A percentile compares a stretch with the other conserved stretches of the same genome.
These are phyloP conservation scores for Myxozyma sirexii DNA, from an alignment of 805 yeast genomes.

Conservation along the genomic window DNA sequence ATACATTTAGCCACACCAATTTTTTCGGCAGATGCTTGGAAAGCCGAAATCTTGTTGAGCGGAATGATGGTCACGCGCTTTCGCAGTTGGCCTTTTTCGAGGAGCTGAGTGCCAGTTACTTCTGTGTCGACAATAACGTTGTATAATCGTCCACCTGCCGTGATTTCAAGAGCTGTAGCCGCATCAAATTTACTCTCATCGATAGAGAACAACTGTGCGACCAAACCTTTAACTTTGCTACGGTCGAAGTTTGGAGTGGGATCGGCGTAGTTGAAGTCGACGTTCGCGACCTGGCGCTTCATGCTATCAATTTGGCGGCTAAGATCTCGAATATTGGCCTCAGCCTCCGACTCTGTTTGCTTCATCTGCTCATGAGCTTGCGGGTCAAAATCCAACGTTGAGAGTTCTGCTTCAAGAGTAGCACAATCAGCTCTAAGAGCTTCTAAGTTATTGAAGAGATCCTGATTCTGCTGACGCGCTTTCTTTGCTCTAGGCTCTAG, in stretches of 20 bases:
- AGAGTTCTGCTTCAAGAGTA: constrained; percentile 25
- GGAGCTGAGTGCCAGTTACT: constrained; percentile 75
- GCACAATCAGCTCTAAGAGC: constrained; percentile 43
- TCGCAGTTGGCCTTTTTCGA: constrained; percentile 75
- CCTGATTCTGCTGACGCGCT: constrained; percentile 56
- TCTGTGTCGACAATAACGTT: constrained; percentile 91
- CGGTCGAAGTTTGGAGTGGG: constrained; percentile 67
- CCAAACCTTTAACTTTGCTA: constrained; percentile 77
- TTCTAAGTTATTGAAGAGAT: constrained; percentile 50
- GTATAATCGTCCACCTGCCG: constrained; percentile 90
- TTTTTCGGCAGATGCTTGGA: constrained; percentile 54
- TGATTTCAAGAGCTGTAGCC: constrained; percentile 83
- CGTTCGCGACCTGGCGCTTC: constrained; percentile 65
- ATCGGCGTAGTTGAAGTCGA: constrained; percentile 71
- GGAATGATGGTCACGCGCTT: constrained; percentile 92
- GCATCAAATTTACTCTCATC: constrained; percentile 58
- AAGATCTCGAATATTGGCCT: constrained; percentile 48
- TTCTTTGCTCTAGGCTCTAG: constrained; percentile 53
- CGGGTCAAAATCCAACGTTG: constrained; percentile 50
- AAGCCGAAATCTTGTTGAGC: constrained; percentile 75
- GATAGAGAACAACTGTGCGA: constrained; percentile 78
- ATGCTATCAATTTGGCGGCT: constrained; percentile 55
- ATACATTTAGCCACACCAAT: constrained; percentile 69
- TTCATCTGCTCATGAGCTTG: constrained; percentile 33
- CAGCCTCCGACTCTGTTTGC: constrained; percentile 38